Base-by-base conservation (phyloP, 2,329 filamentous ascomycete genomes). In the Venturia nashicola region DNA sequence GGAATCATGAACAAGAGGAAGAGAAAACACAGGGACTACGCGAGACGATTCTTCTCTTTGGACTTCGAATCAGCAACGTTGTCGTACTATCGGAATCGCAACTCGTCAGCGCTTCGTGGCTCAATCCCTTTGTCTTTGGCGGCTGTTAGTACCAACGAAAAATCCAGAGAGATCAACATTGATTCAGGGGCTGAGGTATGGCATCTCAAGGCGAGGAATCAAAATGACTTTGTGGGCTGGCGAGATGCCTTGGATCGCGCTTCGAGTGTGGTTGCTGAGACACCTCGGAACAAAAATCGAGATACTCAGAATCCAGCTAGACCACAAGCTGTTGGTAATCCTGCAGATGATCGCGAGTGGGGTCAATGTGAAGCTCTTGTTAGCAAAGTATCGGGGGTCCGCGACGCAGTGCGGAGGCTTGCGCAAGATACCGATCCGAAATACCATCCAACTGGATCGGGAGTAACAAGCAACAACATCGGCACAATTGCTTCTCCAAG, bases 181-280 rank as follows among this genome's bases (percentile, higher is more conserved):
- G 94, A 99, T 73, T 97, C 94, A 0, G 94, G 94, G 0, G 92
- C 94, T 2, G 94, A 99, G 75, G 86, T 99, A 34, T 99, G 94
- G 94, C 94, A 97, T 76, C 79, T 99, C 39, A 87, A 87, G 70
- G 91, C 94, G 3, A 84, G 83, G 61, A 96, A 90, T 69, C 83
- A 85, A 61, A 88, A 88, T 67, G 93, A 97, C 67, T 99, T 97
- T 72, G 82, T 84, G 59, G 87, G 89, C 20, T 99, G 94, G 94
- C 91, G 88, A 59, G 82, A 83, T 59, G 93, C 92, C 0, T 78
- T 99, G 61, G 91, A 97, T 74, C 87, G 84, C 67, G 92, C 93
- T 5, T 89, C 90, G 67, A 83, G 87, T 65, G 73, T 70, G 64
- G 75, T 74, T 65, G 7, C 40, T 69, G 71, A 43, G 69, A 66